phyloP scores from a whole-genome alignment of 192 early-diverging fungal species.

The Coemansia sp. region DNA sequence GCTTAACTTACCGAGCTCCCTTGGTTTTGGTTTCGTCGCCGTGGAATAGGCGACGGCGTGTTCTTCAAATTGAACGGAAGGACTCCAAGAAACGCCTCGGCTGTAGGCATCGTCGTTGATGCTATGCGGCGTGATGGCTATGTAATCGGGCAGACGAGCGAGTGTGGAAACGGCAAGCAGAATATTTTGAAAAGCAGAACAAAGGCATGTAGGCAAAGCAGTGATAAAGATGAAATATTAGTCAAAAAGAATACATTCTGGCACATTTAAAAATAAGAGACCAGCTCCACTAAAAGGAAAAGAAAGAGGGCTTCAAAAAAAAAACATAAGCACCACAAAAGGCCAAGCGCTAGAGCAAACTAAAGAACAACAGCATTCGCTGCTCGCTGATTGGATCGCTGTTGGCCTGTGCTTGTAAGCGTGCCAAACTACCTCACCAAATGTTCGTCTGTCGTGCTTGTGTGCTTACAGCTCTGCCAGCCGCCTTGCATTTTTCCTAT shows the following conservation, averaged over 20 bases:
- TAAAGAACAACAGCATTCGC: too few species aligned
- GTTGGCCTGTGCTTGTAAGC: too few species aligned
- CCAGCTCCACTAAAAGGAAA: conserved; percentile 8
- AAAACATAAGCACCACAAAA: neutral
- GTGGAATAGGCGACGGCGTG: conserved; percentile 44
- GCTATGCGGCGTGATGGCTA: neutral
- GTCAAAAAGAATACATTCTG: conserved; percentile 7
- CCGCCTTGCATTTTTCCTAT: conserved; percentile 10
- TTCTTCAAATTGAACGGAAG: conserved; percentile 49
- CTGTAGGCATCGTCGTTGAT: conserved; percentile 36
- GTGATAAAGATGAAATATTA: neutral
- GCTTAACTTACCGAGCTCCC: conserved; percentile 40
- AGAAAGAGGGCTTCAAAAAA: neutral
- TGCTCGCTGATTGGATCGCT: too few species aligned
- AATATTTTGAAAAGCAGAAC: neutral
- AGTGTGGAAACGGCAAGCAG: neutral
- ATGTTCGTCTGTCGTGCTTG: neutral
- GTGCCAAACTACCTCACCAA: too few species aligned
- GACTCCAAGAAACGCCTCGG: conserved; percentile 49
- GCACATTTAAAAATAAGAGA: neutral
- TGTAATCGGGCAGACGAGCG: neutral
- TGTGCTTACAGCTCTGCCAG: conserved; percentile 18
- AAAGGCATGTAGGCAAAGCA: neutral
- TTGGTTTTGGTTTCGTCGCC: conserved; percentile 41
- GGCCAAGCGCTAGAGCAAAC: neutral